phyloP scores from a whole-genome alignment of 768 basidiomycete species.

The Vishniacozyma victoriae region DNA sequence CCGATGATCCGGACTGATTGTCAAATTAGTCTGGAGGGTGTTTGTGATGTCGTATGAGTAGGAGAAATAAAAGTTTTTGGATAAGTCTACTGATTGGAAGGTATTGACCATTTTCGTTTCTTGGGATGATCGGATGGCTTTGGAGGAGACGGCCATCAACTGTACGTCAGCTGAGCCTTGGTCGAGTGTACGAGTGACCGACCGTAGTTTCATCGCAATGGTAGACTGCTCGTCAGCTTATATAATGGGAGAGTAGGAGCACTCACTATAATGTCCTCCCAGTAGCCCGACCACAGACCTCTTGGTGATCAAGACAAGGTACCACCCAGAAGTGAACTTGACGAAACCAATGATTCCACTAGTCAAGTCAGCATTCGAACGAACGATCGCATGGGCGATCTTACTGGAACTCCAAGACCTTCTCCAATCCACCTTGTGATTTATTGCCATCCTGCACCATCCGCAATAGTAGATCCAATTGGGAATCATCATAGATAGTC shows the following conservation, averaged over 20 bases:
- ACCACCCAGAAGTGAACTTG: conserved; percentile 91
- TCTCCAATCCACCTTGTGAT: conserved; percentile 73
- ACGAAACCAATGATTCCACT: conserved; percentile 64
- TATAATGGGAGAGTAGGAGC: too few species aligned
- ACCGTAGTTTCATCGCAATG: conserved; percentile 91
- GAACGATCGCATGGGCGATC: conserved; percentile 48
- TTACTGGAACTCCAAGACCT: conserved; percentile 74
- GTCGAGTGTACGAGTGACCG: conserved; percentile 38
- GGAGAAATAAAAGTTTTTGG: conserved; percentile 99
- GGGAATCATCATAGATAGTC: conserved; percentile 75
- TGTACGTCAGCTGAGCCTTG: conserved; percentile 6
- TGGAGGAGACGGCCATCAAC: conserved; percentile 65
- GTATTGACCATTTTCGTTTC: conserved; percentile 77
- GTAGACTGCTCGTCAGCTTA: conserved; percentile 54
- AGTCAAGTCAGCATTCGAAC: not conserved
- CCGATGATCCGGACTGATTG: conserved; percentile 45
- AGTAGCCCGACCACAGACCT: conserved; percentile 86
- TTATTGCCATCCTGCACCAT: conserved; percentile 96
- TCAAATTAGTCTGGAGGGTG: conserved; percentile 87
- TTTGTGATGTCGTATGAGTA: conserved; percentile 96
- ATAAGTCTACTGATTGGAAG: conserved; percentile 95
- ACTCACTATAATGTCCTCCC: conserved; percentile 74
- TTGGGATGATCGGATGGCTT: conserved; percentile 77
- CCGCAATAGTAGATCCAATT: conserved; percentile 84
- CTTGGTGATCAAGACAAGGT: conserved; percentile 84